Evolutionary conservation across 805 yeast species (phyloP).

Genomic region (Jamesozyma hellenica): DNA sequence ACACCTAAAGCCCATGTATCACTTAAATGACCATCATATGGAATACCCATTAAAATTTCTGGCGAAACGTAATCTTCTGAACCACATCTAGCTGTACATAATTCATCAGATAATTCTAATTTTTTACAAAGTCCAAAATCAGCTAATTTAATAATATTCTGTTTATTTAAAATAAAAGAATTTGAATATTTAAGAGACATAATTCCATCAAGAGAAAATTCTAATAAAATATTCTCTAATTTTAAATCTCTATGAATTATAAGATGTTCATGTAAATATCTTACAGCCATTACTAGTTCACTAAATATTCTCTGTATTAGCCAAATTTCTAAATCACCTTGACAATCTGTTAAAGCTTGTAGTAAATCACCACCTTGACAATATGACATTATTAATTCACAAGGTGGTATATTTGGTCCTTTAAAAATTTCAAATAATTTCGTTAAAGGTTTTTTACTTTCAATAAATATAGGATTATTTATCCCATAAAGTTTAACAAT

Average conservation of each 20-base stretch:
- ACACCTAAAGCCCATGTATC: constrained; percentile 97
- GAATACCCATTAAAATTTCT: constrained; percentile 79
- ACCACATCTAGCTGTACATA: constrained; percentile 84
- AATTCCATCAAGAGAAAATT: constrained; percentile 30
- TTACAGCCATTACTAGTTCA: constrained; percentile 61
- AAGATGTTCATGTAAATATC: constrained; percentile 54
- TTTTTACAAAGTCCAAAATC: constrained; percentile 84
- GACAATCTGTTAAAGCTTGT: constrained; percentile 40
- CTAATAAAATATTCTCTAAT: constrained; percentile 68
- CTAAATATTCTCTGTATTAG: constrained; percentile 54
- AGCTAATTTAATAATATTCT: constrained; percentile 48
- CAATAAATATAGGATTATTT: constrained; percentile 20
- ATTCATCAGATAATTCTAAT: constrained; percentile 44
- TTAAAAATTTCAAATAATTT: constrained; percentile 18
- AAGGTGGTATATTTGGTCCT: constrained; percentile 26
- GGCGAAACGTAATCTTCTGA: constrained; percentile 96
- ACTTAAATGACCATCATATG: constrained; percentile 82
- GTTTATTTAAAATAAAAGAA: constrained; percentile 4
- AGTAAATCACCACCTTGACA: constrained; percentile 82
- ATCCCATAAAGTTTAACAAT: constrained; percentile 52
- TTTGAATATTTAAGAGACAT: constrained; percentile 11
- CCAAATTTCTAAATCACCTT: constrained; percentile 36
- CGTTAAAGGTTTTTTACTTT: constrained; percentile 22
- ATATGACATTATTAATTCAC: constrained; percentile 57
- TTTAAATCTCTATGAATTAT: constrained; percentile 89